Percentiles rank a stretch among this genome's conserved stretches.
Evolutionary conservation across 106 monocot species (phyloP).

Genomic region (Iris macrosiphon): DNA sequence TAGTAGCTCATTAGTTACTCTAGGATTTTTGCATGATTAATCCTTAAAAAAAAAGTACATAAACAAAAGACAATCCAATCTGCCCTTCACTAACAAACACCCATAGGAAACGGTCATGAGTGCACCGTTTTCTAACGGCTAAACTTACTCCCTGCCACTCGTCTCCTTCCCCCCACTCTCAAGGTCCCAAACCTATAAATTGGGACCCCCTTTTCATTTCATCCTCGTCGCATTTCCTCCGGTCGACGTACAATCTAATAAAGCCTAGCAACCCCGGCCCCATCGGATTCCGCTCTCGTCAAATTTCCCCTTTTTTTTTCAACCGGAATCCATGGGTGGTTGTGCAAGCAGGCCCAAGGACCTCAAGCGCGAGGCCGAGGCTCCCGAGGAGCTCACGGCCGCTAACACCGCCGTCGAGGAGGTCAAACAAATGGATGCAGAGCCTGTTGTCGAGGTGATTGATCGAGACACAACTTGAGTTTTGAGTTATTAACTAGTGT

Average conservation of each 20-base stretch:
- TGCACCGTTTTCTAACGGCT: neutral
- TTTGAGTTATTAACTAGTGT: no score
- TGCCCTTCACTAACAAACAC: no score
- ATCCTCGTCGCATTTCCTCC: neutral
- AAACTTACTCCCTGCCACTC: neutral
- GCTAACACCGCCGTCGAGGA: neutral
- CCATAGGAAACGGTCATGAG: neutral
- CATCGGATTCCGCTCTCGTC: no score
- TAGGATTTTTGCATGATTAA: no score
- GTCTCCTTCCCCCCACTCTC: neutral
- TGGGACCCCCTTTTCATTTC: no score
- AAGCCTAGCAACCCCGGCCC: no score
- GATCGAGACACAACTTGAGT: no score
- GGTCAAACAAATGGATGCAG: neutral
- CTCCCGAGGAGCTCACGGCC: constrained; percentile 15
- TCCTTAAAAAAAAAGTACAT: no score
- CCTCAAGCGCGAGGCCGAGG: constrained; percentile 8
- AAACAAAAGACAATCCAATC: no score
- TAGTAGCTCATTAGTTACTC: no score
- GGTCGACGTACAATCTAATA: no score
- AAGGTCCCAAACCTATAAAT: neutral
- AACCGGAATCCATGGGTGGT: constrained; percentile 23
- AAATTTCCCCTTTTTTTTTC: neutral
- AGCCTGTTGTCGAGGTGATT: neutral
- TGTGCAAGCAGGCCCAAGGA: constrained; percentile 32